Evolutionary conservation across 2,329 filamentous ascomycete species (phyloP), one percentile per base, ranked within the genome.

Genomic region (Aspergillus quadrilineatus): DNA sequence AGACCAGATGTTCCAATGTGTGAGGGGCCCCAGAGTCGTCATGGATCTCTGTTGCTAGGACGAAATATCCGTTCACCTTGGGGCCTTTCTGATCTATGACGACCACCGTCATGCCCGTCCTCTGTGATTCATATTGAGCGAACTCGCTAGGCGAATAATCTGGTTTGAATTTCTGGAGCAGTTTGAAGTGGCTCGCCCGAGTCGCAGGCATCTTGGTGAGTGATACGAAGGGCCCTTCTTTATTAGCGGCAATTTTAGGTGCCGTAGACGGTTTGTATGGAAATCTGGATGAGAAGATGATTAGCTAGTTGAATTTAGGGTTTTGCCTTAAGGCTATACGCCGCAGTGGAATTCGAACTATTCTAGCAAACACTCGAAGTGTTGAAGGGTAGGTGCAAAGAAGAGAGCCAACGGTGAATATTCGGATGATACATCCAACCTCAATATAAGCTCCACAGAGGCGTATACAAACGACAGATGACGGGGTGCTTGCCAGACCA

Each of bases 21-120:
- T 93, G 89, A 4, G 89, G 94, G 12, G 94, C 89, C 41, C 94
- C 94, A 9, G 93, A 97, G 73, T 99, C 92, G 77, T 99, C 94
- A 67, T 96, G 89, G 66, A 99, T 97, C 75, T 99, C 94, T 3
- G 94, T 99, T 34, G 94, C 94, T 52, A 99, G 82, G 34, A 92
- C 89, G 75, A 99, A 99, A 76, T 95, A 96, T 34, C 94, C 94
- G 64, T 90, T 89, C 59, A 97, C 84, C 74, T 97, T 97, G n/a
- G 94, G 94, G 0, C 94, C 93, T 71, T 94, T 86, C 65, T 92
- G 88, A 71, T 97, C 89, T 64, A 95, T 91, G 49, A 97, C 90
- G 41, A 96, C 86, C 34, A 96, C 89, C 65, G 92, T 88, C 90
- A 99, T 94, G 51, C 94, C 94, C 60, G 93, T 99, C 61, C 91